Conservation (phyloP, 148 eudicot species). For the Rhododendron kiyosumense region DNA sequence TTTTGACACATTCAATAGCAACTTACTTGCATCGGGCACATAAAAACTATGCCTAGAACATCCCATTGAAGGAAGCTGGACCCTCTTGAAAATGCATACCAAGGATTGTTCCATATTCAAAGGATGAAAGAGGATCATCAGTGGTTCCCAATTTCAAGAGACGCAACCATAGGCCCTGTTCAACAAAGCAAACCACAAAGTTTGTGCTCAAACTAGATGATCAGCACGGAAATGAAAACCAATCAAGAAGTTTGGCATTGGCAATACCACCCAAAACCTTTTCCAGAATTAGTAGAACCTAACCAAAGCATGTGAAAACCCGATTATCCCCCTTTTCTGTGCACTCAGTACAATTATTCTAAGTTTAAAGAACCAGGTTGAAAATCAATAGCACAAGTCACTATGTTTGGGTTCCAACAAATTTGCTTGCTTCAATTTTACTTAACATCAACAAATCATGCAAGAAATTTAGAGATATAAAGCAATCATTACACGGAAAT, state of each 20-base stretch:
- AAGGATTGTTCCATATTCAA: slow-evolving; percentile 96
- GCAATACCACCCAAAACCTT: neutral
- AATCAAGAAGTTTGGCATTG: slow-evolving; percentile 2
- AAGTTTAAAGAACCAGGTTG: neutral
- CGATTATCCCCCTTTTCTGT: neutral
- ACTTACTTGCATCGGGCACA: neutral
- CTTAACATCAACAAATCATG: neutral
- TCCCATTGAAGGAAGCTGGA: slow-evolving; percentile 1
- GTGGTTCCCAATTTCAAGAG: slow-evolving; percentile 89
- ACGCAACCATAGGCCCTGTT: slow-evolving; percentile 93
- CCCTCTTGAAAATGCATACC: slow-evolving; percentile 38
- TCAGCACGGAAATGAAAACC: slow-evolving; percentile 1
- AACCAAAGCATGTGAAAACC: neutral
- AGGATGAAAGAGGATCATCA: slow-evolving; percentile 97
- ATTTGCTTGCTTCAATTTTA: neutral
- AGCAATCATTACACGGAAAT: neutral
- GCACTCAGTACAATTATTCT: neutral
- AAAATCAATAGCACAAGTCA: neutral
- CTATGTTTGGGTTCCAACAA: neutral
- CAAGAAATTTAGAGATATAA: neutral
- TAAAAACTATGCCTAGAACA: neutral
- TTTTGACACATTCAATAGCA: slow-evolving; percentile 1
- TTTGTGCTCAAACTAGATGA: slow-evolving; percentile 4
- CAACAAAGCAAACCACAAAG: slow-evolving; percentile 17
- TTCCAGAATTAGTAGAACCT: neutral